Conservation (phyloP, 805 yeast genomes). For the Vanderwaltozyma polyspora region DNA sequence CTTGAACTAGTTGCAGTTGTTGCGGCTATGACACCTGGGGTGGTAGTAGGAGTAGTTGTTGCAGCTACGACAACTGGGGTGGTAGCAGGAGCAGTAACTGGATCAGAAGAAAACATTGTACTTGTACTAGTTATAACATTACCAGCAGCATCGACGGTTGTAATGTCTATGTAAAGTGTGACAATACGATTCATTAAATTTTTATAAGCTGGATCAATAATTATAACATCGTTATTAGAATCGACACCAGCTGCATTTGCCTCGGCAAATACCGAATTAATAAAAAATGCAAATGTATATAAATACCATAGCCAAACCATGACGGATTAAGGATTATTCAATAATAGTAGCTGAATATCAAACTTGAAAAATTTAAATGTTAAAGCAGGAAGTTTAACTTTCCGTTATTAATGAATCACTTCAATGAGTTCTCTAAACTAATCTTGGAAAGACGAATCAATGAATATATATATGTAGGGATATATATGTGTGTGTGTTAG, state of each 20-base stretch:
- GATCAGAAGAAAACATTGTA: not conserved
- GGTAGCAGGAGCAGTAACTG: constrained; percentile 3
- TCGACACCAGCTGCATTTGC: constrained; percentile 1
- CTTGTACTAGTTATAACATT: constrained; percentile 9
- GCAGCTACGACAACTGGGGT: not conserved
- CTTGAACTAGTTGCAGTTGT: constrained; percentile 1
- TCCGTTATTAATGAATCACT: too few species aligned
- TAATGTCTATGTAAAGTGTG: constrained; percentile 6
- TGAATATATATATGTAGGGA: too few species aligned
- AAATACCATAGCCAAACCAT: too few species aligned
- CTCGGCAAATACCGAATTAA: not conserved
- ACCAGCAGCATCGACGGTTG: constrained; percentile 26
- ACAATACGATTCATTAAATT: too few species aligned
- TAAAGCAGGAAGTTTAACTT: not conserved
- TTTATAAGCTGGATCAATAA: not conserved
- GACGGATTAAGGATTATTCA: too few species aligned
- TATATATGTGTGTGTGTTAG: too few species aligned
- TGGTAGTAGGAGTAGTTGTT: constrained; percentile 14
- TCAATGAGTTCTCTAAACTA: too few species aligned
- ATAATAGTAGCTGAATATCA: too few species aligned
- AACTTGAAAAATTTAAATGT: too few species aligned
- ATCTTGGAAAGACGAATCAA: too few species aligned
- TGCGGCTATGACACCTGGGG: constrained; percentile 7
- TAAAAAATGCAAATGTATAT: too few species aligned
- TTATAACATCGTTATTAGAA: not conserved